Evolutionary conservation across 495 filamentous ascomycete species (phyloP).

Genomic region (Annulohypoxylon moriforme): DNA sequence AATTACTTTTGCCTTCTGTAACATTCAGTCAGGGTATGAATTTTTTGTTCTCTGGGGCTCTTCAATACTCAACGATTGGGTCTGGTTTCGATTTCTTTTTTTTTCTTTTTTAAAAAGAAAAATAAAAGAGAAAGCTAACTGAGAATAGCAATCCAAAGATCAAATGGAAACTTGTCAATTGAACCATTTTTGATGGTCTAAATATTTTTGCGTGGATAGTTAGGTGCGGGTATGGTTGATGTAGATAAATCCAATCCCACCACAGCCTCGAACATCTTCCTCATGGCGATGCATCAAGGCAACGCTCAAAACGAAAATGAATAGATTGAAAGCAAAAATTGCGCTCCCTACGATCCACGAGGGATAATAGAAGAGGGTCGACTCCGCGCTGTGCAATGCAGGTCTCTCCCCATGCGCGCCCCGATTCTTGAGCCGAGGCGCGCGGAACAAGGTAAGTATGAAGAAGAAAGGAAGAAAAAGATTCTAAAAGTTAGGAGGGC

Average conservation of each 20-base stretch:
- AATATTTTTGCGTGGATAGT: too few species aligned
- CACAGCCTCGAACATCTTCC: neutral
- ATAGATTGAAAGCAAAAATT: conserved; percentile 43
- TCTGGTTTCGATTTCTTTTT: neutral
- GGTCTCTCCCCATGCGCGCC: conserved; percentile 69
- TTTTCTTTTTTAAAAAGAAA: neutral
- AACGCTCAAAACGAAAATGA: neutral
- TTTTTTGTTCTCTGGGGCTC: too few species aligned
- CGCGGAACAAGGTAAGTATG: conserved; percentile 8
- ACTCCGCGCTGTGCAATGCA: conserved; percentile 84
- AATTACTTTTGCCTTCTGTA: conserved; percentile 26
- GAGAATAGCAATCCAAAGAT: too few species aligned
- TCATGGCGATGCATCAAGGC: neutral
- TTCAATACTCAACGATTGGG: too few species aligned
- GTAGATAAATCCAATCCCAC: neutral
- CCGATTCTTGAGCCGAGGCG: neutral
- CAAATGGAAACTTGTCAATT: too few species aligned
- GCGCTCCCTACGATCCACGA: conserved; percentile 68
- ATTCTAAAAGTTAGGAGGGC: neutral
- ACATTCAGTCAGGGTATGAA: too few species aligned
- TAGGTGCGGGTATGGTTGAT: neutral
- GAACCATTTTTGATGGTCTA: too few species aligned
- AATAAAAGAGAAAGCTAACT: too few species aligned
- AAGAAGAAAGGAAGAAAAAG: neutral
- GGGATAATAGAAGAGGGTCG: conserved; percentile 73